Evolutionary conservation across 2,329 filamentous ascomycete genomes (phyloP).

Genomic region (Zymoseptoria brevis): DNA sequence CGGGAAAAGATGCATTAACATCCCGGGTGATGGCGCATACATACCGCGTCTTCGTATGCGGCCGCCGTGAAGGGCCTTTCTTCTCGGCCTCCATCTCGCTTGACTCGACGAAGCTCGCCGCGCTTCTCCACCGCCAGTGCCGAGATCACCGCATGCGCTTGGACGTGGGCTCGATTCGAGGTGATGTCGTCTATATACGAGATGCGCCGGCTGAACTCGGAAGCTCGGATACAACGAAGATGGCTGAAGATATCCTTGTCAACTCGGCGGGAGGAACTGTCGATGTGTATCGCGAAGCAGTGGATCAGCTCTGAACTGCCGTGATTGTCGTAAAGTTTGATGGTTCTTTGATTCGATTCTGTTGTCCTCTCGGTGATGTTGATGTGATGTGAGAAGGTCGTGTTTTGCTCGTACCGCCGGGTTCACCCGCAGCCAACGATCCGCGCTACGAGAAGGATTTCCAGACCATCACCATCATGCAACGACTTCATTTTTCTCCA

Average conservation of each 20-base stretch:
- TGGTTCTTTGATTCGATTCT: no score
- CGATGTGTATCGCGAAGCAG: no score
- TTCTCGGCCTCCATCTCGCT: neutral
- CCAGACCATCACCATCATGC: no score
- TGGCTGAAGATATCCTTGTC: neutral
- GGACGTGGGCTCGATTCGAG: neutral
- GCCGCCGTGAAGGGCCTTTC: constrained; percentile 11
- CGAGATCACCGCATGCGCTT: neutral
- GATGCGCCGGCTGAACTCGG: neutral
- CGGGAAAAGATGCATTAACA: neutral
- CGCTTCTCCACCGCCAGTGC: no score
- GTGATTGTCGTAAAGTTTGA: no score
- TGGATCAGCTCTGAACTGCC: no score
- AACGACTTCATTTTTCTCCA: no score
- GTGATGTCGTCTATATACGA: neutral
- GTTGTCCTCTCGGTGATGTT: no score
- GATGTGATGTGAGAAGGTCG: no score
- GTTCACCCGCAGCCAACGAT: no score
- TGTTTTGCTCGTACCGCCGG: no score
- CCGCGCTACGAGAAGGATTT: no score
- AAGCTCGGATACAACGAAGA: neutral
- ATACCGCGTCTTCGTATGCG: constrained; percentile 18
- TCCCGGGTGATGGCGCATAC: neutral
- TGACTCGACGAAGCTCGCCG: neutral
- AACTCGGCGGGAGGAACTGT: neutral